These are phyloP conservation scores for Ceratopteris richardii DNA, from an alignment of 75 land plant genomes.

Conservation along the genomic window DNA sequence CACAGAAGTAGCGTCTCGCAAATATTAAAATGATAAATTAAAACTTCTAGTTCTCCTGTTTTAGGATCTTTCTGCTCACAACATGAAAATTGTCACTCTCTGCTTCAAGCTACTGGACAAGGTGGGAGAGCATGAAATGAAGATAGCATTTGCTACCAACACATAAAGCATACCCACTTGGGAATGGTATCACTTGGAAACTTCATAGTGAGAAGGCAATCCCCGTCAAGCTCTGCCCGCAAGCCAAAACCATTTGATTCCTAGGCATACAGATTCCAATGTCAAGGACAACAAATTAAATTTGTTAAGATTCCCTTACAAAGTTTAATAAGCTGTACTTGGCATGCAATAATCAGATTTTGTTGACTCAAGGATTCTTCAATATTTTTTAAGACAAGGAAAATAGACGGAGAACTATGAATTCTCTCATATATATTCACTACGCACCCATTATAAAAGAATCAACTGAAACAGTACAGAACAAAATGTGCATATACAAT, in stretches of 20 bases:
- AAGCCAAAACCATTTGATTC: conserved; percentile 71
- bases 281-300: background rate
- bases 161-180: conserved; percentile 54
- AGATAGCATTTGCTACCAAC: background rate
- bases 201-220: conserved; percentile 46
- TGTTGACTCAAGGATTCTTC: no score
- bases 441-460: no score
- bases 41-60: conserved; percentile 70
- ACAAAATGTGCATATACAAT: no score
- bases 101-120: background rate
- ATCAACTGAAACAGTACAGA: no score
- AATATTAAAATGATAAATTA: conserved; percentile 68
- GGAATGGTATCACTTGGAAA: conserved; percentile 57
- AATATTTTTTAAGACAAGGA: no score
- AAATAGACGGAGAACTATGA: no score
- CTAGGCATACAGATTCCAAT: background rate
- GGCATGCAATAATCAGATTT: no score
- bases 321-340: no score
- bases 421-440: no score
- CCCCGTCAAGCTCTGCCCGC: conserved; percentile 44
- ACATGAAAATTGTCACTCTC: background rate
- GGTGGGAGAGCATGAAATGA: background rate
- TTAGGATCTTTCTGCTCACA: conserved; percentile 71
- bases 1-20: conserved; percentile 80
- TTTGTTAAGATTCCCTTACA: background rate